Conservation (phyloP, 2,329 filamentous ascomycete genomes). For the Fusarium mangiferae region DNA sequence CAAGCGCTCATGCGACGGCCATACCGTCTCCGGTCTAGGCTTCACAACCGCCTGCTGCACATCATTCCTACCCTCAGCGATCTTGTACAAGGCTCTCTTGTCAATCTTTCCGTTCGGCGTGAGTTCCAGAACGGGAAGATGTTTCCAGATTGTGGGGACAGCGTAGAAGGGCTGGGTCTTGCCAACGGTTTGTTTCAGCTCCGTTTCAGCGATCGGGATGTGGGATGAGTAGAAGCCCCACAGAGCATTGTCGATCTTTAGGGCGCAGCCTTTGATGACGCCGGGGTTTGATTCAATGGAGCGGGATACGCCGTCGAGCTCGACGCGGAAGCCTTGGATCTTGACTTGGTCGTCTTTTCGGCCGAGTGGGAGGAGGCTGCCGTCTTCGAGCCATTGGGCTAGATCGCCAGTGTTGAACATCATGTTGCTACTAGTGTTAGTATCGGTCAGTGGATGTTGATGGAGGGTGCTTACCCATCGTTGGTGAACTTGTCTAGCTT, state of each 20-base stretch:
- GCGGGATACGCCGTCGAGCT: constrained; percentile 15
- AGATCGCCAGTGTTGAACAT: constrained; percentile 35
- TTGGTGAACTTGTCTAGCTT: constrained; percentile 41
- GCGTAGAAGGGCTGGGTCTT: constrained; percentile 28
- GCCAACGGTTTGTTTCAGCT: constrained; percentile 2
- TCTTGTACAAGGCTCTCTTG: constrained; percentile 8
- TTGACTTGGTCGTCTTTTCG: constrained; percentile 36
- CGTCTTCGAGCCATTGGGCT: constrained; percentile 22
- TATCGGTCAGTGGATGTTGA: too few relatives aligned
- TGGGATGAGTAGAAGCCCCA: constrained; percentile 27
- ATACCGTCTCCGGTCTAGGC: not conserved
- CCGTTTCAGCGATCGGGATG: constrained; percentile 7
- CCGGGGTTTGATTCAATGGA: constrained; percentile 6
- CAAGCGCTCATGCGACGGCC: constrained; percentile 11
- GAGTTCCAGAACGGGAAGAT: constrained; percentile 18
- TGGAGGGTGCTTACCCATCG: too few relatives aligned
- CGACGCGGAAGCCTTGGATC: constrained; percentile 23
- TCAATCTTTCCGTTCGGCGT: constrained; percentile 32
- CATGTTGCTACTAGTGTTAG: constrained; percentile 54
- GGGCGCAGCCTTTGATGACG: constrained; percentile 14
- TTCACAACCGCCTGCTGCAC: not conserved
- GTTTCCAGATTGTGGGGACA: constrained; percentile 19
- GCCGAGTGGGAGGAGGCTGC: constrained; percentile 27
- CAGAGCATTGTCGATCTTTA: constrained; percentile 11
- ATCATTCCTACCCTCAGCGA: not conserved